Evolutionary conservation across 1,139 yeast species (phyloP).

Genomic region (Eremothecium cymbalariae): DNA sequence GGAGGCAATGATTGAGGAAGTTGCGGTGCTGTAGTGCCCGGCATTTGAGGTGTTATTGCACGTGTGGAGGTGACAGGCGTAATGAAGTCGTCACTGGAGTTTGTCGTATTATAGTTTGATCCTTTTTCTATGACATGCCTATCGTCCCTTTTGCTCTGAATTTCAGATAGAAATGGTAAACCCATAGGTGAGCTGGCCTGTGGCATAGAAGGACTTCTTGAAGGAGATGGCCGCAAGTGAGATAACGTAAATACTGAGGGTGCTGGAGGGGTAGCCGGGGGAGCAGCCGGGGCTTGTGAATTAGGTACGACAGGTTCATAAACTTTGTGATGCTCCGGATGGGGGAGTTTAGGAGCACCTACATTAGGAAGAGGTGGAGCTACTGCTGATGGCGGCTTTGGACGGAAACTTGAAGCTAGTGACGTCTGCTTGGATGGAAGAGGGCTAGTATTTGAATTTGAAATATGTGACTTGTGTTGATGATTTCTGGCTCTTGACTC

Average conservation of each 20-base stretch:
- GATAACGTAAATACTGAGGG: conserved; percentile 14
- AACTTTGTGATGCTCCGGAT: conserved; percentile 6
- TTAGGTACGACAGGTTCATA: conserved; percentile 9
- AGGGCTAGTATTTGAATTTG: conserved; percentile 13
- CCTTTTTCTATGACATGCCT: conserved; percentile 38
- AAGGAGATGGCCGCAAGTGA: conserved; percentile 22
- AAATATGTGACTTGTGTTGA: conserved; percentile 15
- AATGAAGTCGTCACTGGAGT: too few relatives aligned
- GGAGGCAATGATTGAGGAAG: conserved; percentile 13
- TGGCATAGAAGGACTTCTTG: conserved; percentile 12
- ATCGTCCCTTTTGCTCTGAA: conserved; percentile 41
- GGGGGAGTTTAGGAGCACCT: conserved; percentile 21
- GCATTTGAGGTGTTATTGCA: neutral
- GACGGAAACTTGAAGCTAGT: conserved; percentile 13
- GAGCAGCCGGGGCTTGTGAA: conserved; percentile 13
- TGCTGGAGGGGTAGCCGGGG: conserved; percentile 15
- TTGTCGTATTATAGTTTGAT: too few relatives aligned
- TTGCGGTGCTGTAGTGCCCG: conserved; percentile 12
- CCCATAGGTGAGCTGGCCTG: too few relatives aligned
- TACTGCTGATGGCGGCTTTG: conserved; percentile 18
- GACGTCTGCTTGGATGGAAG: conserved; percentile 15
- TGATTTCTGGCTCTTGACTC: conserved; percentile 22
- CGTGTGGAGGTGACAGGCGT: neutral
- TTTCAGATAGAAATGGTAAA: conserved; percentile 45
- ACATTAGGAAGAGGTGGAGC: conserved; percentile 15